Conservation (phyloP, 768 basidiomycete genomes). For the Mycena floridula region DNA sequence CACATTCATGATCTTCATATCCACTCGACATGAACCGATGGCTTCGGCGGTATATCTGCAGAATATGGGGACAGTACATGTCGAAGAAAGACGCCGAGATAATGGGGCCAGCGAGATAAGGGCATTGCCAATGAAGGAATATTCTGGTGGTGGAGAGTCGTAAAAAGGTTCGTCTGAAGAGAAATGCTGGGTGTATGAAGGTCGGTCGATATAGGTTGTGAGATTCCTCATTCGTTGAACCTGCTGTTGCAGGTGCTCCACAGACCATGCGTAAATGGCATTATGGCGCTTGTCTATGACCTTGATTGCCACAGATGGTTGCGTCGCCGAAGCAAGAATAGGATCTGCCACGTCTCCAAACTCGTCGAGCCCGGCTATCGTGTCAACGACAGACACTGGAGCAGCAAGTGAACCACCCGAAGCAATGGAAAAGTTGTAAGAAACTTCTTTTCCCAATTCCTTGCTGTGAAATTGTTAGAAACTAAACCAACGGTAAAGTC, state of each 20-base stretch:
- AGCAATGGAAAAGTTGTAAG: constrained; percentile 91
- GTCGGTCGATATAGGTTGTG: constrained; percentile 84
- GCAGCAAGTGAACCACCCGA: constrained; percentile 74
- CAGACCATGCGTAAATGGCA: constrained; percentile 88
- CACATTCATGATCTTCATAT: constrained; percentile 75
- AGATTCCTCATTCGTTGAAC: constrained; percentile 91
- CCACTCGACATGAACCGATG: constrained; percentile 88
- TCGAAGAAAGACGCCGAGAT: constrained; percentile 66
- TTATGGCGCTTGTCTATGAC: constrained; percentile 84
- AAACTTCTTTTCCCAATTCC: constrained; percentile 80
- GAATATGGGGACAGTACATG: constrained; percentile 80
- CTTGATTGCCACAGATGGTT: constrained; percentile 85
- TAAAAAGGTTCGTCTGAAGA: constrained; percentile 92
- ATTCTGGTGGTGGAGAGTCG: constrained; percentile 79
- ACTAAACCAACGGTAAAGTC: background rate
- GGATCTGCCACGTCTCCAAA: constrained; percentile 93
- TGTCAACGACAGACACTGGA: constrained; percentile 79
- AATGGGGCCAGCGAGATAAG: constrained; percentile 78
- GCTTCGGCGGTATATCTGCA: constrained; percentile 94
- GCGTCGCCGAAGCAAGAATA: constrained; percentile 60
- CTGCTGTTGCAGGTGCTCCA: constrained; percentile 83
- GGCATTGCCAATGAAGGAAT: constrained; percentile 90
- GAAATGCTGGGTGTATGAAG: constrained; percentile 92
- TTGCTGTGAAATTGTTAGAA: constrained; percentile 41
- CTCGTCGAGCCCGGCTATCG: constrained; percentile 81